Evolutionary conservation across 1,284 basidiomycete genomes (phyloP).

Genomic region (Amylostereum areolatum): DNA sequence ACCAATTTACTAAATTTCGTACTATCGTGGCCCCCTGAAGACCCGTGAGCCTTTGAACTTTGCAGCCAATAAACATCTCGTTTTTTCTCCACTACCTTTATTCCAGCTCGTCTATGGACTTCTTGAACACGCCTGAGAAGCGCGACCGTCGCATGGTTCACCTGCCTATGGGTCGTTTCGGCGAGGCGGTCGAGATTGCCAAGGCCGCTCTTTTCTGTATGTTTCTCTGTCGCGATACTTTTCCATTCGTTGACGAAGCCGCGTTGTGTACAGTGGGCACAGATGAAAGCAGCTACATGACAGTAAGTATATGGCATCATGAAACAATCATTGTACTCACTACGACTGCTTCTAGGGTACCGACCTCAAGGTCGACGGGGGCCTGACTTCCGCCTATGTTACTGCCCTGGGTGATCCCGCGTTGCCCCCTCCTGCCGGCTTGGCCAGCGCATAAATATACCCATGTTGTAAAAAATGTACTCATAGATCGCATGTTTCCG

Average conservation of each 20-base stretch:
- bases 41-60: slow-evolving; percentile 52
- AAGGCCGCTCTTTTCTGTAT: slow-evolving; percentile 85
- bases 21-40: slow-evolving; percentile 77
- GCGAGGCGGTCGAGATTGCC: slow-evolving; percentile 92
- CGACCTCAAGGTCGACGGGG: slow-evolving; percentile 93
- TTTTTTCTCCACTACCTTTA: neutral
- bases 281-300: slow-evolving; percentile 82
- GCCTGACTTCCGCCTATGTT: slow-evolving; percentile 85
- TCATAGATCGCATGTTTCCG: neutral
- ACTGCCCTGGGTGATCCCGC: slow-evolving; percentile 69
- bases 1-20: slow-evolving; percentile 3
- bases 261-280: slow-evolving; percentile 54
- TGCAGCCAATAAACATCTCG: neutral
- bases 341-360: slow-evolving; percentile 55
- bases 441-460: too few relatives aligned
- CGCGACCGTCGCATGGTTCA: slow-evolving; percentile 86
- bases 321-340: too few relatives aligned
- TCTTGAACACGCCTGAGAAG: slow-evolving; percentile 96
- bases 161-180: slow-evolving; percentile 95
- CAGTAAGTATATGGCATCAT: slow-evolving; percentile 45
- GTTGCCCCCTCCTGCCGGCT: slow-evolving; percentile 59
- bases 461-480: slow-evolving; percentile 16
- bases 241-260: slow-evolving; percentile 1
- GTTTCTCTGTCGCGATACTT: slow-evolving; percentile 25
- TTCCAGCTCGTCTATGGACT: slow-evolving; percentile 97